phyloP scores from a whole-genome alignment of 2,329 filamentous ascomycete species.

The Colletotrichum sp. region DNA sequence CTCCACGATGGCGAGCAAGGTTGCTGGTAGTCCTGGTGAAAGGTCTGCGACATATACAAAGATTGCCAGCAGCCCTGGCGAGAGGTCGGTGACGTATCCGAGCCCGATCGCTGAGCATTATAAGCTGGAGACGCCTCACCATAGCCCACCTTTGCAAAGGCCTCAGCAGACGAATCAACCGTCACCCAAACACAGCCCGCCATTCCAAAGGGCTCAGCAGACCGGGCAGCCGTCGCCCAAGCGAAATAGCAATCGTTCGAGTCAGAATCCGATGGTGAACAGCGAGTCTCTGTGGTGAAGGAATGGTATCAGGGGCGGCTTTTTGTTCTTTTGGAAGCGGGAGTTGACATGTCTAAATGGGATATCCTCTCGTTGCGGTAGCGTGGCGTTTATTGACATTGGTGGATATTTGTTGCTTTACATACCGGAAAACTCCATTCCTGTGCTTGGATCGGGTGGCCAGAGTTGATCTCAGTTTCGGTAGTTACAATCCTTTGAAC shows the following conservation, averaged over 20 bases:
- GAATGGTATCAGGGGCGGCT: neutral
- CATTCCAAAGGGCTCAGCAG: slow-evolving; percentile 1
- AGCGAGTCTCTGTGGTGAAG: slow-evolving; percentile 14
- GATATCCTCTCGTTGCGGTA: neutral
- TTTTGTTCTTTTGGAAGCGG: neutral
- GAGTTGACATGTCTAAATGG: neutral
- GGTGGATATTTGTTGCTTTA: neutral
- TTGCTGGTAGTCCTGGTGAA: slow-evolving; percentile 8
- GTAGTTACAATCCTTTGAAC: neutral
- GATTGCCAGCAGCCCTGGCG: neutral
- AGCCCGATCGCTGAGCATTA: slow-evolving; percentile 11
- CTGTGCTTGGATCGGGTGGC: neutral
- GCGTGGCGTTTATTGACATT: slow-evolving; percentile 9
- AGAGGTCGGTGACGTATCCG: slow-evolving; percentile 14
- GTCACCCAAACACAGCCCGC: neutral
- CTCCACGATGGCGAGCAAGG: slow-evolving; percentile 19
- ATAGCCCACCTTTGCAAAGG: slow-evolving; percentile 8
- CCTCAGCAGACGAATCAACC: neutral
- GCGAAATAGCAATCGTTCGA: neutral
- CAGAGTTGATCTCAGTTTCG: slow-evolving; percentile 15
- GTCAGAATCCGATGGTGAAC: slow-evolving; percentile 14
- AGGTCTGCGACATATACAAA: slow-evolving; percentile 10
- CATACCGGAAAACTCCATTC: neutral
- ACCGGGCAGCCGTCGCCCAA: neutral
- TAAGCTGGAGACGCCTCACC: neutral